phyloP scores from a whole-genome alignment of 768 basidiomycete genomes.

The Chalciporus chontae region DNA sequence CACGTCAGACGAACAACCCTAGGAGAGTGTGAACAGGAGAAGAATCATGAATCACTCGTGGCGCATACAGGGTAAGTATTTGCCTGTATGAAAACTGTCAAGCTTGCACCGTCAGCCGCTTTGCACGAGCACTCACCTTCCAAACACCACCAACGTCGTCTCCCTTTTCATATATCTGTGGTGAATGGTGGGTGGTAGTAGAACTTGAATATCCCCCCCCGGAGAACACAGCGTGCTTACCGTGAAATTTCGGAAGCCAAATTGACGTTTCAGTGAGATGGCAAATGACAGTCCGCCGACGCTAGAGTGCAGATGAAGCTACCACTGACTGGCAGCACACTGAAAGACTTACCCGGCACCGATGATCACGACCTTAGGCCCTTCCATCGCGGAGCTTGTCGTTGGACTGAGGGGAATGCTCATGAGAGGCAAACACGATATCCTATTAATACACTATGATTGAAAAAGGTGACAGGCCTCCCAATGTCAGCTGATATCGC shows the following conservation, averaged over 20 bases:
- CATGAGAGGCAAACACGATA: background rate
- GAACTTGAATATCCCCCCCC: no score
- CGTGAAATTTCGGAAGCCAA: constrained; percentile 38
- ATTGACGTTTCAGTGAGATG: constrained; percentile 38
- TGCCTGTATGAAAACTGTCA: constrained; percentile 20
- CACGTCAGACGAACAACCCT: constrained; percentile 47
- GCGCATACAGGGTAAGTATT: constrained; percentile 27
- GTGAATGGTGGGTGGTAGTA: no score
- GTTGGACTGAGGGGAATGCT: background rate
- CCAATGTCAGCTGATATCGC: background rate
- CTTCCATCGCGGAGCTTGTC: background rate
- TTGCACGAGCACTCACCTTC: constrained; percentile 37
- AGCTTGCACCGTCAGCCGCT: background rate
- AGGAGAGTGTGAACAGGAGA: background rate
- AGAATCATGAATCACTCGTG: background rate
- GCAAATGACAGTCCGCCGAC: constrained; percentile 42
- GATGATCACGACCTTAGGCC: constrained; percentile 18
- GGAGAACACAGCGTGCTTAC: constrained; percentile 22
- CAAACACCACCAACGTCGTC: constrained; percentile 48
- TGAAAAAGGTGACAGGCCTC: background rate
- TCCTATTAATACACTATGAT: background rate
- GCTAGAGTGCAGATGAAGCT: constrained; percentile 20
- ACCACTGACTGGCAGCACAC: background rate
- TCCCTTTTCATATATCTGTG: constrained; percentile 44
- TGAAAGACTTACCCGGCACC: constrained; percentile 20